Base-by-base conservation (phyloP, 768 basidiomycete species). In the Boletus pseudo-olivaceus region DNA sequence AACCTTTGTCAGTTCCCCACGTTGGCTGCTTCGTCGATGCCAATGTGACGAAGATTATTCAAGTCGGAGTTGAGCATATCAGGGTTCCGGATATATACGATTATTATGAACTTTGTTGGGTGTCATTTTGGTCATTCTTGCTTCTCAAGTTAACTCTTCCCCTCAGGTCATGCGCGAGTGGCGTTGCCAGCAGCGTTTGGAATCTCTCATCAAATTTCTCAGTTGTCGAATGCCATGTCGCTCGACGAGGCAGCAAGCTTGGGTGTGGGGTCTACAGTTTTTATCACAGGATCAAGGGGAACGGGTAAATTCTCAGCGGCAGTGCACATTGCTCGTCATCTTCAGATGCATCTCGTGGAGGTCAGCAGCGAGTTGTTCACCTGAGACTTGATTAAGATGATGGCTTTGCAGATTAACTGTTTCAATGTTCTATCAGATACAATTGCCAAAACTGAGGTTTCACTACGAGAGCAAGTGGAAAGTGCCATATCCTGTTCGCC, bases 11-110 rank as follows among this genome's bases (percentile, higher is more conserved):
- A 0, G 68, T 78, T 19, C 90, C 88, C 5, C 83, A 90, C 61
- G 66, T 94, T 17, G 96, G 96, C 0, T 95, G 88, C 63, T 90
- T 89, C 80, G 77, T 97, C 19, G 91, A 98, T 62, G 72, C 84
- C 1, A 67, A 76, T 2, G 66, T 78, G 7, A 96, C 96, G 19
- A 83, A 84, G 49, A 82, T 98, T 63, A 69, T 89, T 8, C 90
- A 95, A 68, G 78, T 83, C 0, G 94, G 96, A 0, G 63, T 90
- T 7, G 91, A 93, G 61, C 81, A 88, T 57, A 75, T 75, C 7
- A 75, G 78, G 53, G 76, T 85, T 37, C 87, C 83, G 27, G 79
- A 82, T 64, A 70, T 76, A 5, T 71, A 71, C 29, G 67, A 65
- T 4, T 87, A 82, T 63, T 61, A 79, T 26, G 74, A 76, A 30